These are phyloP conservation scores for Lentinula sp. DNA, from an alignment of 768 basidiomycete species.

Conservation along the genomic window DNA sequence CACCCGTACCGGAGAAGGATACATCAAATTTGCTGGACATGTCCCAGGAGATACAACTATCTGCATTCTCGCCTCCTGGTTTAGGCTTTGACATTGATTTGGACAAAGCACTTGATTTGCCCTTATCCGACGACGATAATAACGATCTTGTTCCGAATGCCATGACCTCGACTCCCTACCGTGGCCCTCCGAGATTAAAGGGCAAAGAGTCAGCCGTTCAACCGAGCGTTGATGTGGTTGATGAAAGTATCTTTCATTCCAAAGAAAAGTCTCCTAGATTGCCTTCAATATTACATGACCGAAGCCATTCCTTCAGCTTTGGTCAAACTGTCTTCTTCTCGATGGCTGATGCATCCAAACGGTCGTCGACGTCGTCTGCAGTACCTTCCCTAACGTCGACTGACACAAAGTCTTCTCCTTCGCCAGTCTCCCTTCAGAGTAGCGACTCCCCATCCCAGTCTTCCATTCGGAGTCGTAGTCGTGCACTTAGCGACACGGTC, in stretches of 20 bases:
- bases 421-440: conserved; percentile 18
- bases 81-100: conserved; percentile 33
- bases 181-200: conserved; percentile 35
- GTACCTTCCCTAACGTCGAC: conserved; percentile 6
- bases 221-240: conserved; percentile 19
- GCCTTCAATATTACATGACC: conserved; percentile 37
- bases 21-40: conserved; percentile 53
- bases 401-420: conserved; percentile 19
- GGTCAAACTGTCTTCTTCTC: conserved; percentile 62
- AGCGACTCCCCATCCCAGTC: conserved; percentile 21
- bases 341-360: conserved; percentile 22
- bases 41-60: conserved; percentile 49
- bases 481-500: conserved; percentile 59
- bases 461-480: conserved; percentile 33
- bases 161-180: conserved; percentile 41
- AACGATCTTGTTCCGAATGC: conserved; percentile 14
- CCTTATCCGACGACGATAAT: conserved; percentile 22
- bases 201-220: conserved; percentile 21
- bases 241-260: conserved; percentile 41
- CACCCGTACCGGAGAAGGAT: conserved; percentile 21
- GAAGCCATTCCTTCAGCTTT: conserved; percentile 65
- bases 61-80: conserved; percentile 37
- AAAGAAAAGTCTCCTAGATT: conserved; percentile 32
- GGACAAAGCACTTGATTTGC: conserved; percentile 22
- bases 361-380: conserved; percentile 14